Evolutionary conservation across 1,284 basidiomycete genomes (phyloP).

Genomic region (Puccinia novopanici): DNA sequence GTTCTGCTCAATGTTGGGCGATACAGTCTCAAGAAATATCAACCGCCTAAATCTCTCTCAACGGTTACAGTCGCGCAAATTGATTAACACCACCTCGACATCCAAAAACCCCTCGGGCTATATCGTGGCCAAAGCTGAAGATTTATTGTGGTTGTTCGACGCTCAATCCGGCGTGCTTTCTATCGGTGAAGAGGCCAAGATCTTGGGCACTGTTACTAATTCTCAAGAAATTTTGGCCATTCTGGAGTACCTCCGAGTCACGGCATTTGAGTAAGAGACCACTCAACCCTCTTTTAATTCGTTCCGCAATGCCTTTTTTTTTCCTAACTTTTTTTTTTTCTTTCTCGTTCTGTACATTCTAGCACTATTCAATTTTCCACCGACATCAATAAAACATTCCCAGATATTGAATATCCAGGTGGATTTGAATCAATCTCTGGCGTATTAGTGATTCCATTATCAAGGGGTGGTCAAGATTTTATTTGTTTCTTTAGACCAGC

Average conservation of each 20-base stretch:
- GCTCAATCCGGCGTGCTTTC: slow-evolving; percentile 81
- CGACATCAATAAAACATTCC: slow-evolving; percentile 71
- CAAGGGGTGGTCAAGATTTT: slow-evolving; percentile 63
- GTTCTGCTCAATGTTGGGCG: slow-evolving; percentile 69
- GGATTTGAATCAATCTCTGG: slow-evolving; percentile 76
- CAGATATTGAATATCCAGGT: slow-evolving; percentile 71
- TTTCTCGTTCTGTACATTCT: not conserved
- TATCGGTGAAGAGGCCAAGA: slow-evolving; percentile 82
- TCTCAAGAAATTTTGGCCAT: slow-evolving; percentile 83
- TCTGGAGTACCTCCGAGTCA: slow-evolving; percentile 78
- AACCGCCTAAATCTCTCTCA: slow-evolving; percentile 79
- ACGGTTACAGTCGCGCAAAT: slow-evolving; percentile 74
- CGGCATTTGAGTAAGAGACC: slow-evolving; percentile 68
- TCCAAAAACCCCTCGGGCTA: slow-evolving; percentile 76
- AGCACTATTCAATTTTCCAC: slow-evolving; percentile 70
- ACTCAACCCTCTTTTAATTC: no score
- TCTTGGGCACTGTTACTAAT: slow-evolving; percentile 75
- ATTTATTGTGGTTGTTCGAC: slow-evolving; percentile 77
- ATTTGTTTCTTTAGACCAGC: slow-evolving; percentile 80
- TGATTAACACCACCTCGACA: slow-evolving; percentile 76
- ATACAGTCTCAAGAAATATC: slow-evolving; percentile 79
- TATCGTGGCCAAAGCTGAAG: slow-evolving; percentile 82
- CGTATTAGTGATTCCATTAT: slow-evolving; percentile 75
- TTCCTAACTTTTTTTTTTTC: not conserved
- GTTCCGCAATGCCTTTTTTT: no score